These are phyloP conservation scores for Metschnikowia henanensis DNA, from an alignment of 805 yeast genomes.

Conservation along the genomic window DNA sequence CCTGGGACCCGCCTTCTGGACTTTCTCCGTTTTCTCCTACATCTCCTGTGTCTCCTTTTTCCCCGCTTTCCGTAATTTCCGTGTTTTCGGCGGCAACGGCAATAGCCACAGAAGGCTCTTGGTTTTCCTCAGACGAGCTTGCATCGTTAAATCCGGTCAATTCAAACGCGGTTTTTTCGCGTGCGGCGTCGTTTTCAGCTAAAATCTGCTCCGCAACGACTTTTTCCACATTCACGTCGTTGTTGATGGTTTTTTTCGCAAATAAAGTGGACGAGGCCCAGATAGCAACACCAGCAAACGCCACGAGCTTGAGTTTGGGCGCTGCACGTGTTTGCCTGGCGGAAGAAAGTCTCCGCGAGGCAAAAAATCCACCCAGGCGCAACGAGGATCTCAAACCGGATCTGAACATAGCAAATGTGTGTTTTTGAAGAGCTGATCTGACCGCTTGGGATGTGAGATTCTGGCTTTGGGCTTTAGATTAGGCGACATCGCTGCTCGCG, in stretches of 20 bases:
- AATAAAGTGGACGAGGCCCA: slow-evolving; percentile 10
- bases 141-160: slow-evolving; percentile 2
- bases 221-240: slow-evolving; percentile 17
- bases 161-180: slow-evolving; percentile 9
- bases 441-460: too few species aligned
- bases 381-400: slow-evolving; percentile 13
- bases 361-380: slow-evolving; percentile 11
- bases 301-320: slow-evolving; percentile 4
- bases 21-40: neutral
- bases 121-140: too few species aligned
- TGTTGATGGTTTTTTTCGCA: slow-evolving; percentile 11
- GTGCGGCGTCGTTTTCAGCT: slow-evolving; percentile 7
- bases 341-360: slow-evolving; percentile 14
- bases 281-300: slow-evolving; percentile 10
- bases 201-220: slow-evolving; percentile 10
- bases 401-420: slow-evolving; percentile 15
- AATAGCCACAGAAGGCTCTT: neutral
- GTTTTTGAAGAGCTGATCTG: too few species aligned
- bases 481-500: too few species aligned
- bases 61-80: neutral
- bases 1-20: slow-evolving; percentile 30
- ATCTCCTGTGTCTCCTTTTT: neutral
- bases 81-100: neutral
- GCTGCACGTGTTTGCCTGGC: slow-evolving; percentile 7
- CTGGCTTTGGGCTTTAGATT: too few species aligned